A percentile compares a stretch with the other conserved stretches of the same genome.
phyloP scores from a whole-genome alignment of 345 rosid species.

The Eucalyptus pauciflora region DNA sequence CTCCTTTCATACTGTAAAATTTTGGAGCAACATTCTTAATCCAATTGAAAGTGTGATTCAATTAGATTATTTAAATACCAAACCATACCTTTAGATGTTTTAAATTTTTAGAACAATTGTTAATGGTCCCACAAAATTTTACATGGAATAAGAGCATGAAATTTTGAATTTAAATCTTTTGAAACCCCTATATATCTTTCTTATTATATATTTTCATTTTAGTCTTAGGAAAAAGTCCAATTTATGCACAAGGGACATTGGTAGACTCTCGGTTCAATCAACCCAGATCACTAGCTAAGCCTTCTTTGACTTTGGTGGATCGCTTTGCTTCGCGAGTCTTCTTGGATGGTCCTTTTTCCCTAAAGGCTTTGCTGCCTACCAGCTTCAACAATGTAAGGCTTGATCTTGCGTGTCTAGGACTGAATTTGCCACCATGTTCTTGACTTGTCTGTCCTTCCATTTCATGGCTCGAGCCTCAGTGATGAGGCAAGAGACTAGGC shows the following conservation, averaged over 20 bases:
- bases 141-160: neutral
- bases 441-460: neutral
- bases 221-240: neutral
- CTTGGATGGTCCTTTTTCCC: neutral
- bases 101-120: neutral
- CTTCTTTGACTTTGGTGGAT: neutral
- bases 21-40: neutral
- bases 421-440: neutral
- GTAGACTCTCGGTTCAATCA: neutral
- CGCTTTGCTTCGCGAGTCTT: neutral
- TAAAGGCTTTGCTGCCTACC: neutral
- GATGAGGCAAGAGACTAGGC: neutral
- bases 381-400: neutral
- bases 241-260: neutral
- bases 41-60: neutral
- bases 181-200: neutral
- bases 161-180: too few species aligned
- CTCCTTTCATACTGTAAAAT: neutral
- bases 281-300: neutral
- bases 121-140: neutral
- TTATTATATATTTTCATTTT: neutral
- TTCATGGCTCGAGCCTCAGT: neutral
- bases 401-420: neutral
- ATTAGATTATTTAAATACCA: neutral
- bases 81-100: neutral